A percentile compares a stretch with the other conserved stretches of the same genome.
Evolutionary conservation across 2,329 filamentous ascomycete species (phyloP).

Genomic region (Epichloe coenophiala): DNA sequence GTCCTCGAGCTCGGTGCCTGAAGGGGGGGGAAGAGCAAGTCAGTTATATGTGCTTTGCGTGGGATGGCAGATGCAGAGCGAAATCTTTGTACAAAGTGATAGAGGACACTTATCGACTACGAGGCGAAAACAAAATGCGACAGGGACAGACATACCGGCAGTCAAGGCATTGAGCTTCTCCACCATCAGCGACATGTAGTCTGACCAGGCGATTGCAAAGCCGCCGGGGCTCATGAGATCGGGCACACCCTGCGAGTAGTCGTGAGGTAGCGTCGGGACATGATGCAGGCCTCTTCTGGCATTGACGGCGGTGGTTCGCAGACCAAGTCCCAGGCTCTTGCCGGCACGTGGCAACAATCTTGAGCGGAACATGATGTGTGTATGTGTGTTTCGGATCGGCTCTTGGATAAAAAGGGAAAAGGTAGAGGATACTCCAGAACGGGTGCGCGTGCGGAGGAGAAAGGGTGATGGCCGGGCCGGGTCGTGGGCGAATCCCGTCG

Average conservation of each 20-base stretch:
- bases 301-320: slow-evolving; percentile 20
- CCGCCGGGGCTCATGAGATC: slow-evolving; percentile 56
- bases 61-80: no score
- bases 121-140: background rate
- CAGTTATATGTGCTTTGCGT: no score
- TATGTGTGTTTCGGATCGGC: background rate
- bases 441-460: background rate
- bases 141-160: slow-evolving; percentile 42
- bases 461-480: background rate
- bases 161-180: slow-evolving; percentile 64
- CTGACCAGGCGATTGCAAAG: slow-evolving; percentile 65
- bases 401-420: no score
- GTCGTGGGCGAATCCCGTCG: background rate
- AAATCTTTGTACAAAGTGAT: no score
- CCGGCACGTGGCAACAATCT: slow-evolving; percentile 36
- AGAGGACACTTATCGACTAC: no score
- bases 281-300: slow-evolving; percentile 31
- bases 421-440: background rate
- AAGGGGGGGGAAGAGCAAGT: no score
- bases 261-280: slow-evolving; percentile 31
- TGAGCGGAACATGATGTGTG: slow-evolving; percentile 34
- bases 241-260: slow-evolving; percentile 43
- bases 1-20: slow-evolving; percentile 52
- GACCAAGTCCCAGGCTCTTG: slow-evolving; percentile 22
- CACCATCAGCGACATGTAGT: slow-evolving; percentile 65